Evolutionary conservation across 1,284 basidiomycete species (phyloP), one percentile per base, ranked within the genome.

Genomic region (Tilletia walkeri): DNA sequence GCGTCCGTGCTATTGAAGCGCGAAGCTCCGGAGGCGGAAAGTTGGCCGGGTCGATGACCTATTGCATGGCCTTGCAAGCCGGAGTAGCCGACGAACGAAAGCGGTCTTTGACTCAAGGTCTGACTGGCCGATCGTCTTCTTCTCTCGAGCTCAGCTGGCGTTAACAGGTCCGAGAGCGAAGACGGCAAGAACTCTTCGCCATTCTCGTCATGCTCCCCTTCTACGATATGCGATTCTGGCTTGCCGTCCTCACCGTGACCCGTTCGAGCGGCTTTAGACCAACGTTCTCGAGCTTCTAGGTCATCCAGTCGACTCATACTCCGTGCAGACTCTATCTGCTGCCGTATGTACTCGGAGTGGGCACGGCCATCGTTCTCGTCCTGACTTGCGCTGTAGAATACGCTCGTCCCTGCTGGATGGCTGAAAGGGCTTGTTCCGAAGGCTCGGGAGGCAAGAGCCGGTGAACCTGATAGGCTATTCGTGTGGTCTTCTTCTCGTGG

Each of bases 111-210:
- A 0, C 71, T 65, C 36, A 45, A 30, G 9, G 70, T 41, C 20
- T 71, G 67, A 16, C 73, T 73, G 30, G 70, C 49, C 47, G 72
- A 75, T 20, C 76, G 75, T 54, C 70, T 63, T 16, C 81, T 68
- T 0, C 81, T 75, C 59, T 82, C 80, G 48, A 82, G 74, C 73
- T 83, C 82, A 3, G 79, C 79, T 3, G 81, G 81, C 14, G 82
- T 83, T 2, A 83, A 72, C 63, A 83, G 72, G 45, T 83, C 82
- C 4, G 77, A 80, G 3, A 83, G 72, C 45, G 77, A 79, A 9
- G 82, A 83, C 1, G 82, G 82, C 49, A 83, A 41, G 61, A 83
- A 83, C 69, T 80, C 81, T 61, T 96, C 93, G 67, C 77, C 81
- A 41, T 72, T 72, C 10, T 67, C 61, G 38, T 70, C 72, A 10